Evolutionary conservation across 352 stramenopile genomes (phyloP).

Genomic region (Lagenidium giganteum): DNA sequence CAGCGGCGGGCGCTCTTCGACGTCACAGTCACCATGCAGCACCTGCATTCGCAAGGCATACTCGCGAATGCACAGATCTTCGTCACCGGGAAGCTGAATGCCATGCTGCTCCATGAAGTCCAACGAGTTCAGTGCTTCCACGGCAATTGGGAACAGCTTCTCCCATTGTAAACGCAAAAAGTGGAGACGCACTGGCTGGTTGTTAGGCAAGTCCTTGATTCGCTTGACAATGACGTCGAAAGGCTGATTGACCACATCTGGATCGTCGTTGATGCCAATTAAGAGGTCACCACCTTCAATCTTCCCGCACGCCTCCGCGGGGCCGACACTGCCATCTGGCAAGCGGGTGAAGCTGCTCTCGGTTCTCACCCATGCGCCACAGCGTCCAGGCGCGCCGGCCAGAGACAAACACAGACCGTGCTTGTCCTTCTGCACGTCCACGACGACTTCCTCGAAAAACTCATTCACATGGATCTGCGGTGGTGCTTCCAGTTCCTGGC

Average conservation of each 20-base stretch:
- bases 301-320: conserved; percentile 45
- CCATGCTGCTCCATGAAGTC: conserved; percentile 44
- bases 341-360: conserved; percentile 66
- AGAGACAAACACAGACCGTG: conserved; percentile 79
- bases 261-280: conserved; percentile 53
- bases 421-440: conserved; percentile 45
- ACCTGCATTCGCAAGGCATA: conserved; percentile 78
- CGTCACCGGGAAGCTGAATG: conserved; percentile 42
- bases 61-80: conserved; percentile 70
- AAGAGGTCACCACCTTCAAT: conserved; percentile 71
- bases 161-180: conserved; percentile 66
- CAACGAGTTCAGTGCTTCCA: conserved; percentile 33
- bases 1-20: conserved; percentile 42
- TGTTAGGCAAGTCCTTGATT: conserved; percentile 53
- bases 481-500: too few relatives aligned
- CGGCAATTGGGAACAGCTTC: conserved; percentile 42
- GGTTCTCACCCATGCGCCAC: conserved; percentile 76
- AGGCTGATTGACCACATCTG: conserved; percentile 42
- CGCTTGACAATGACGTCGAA: conserved; percentile 67
- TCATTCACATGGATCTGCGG: conserved; percentile 11
- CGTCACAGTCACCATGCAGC: conserved; percentile 62
- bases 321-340: conserved; percentile 39
- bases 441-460: conserved; percentile 40
- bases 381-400: conserved; percentile 60
- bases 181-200: conserved; percentile 33